A percentile compares a stretch with the other conserved stretches of the same genome.
These are phyloP conservation scores for Beauveria asiatica DNA, from an alignment of 2,329 filamentous ascomycete genomes.

Conservation along the genomic window DNA sequence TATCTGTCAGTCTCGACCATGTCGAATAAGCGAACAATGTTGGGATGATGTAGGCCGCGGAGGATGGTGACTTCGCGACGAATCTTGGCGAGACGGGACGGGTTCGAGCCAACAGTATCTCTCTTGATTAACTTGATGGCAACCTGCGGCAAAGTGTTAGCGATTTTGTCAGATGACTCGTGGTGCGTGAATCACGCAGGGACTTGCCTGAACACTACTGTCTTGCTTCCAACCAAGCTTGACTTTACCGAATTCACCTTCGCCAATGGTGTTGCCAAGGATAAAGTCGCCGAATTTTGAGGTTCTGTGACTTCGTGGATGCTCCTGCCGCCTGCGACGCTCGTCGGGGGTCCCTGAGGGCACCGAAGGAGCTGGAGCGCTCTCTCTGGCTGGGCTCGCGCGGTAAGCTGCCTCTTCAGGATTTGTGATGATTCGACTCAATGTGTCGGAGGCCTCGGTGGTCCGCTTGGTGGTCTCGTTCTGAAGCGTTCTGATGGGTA, in stretches of 20 bases:
- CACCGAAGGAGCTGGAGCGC: slow-evolving; percentile 36
- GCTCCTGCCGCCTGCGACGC: slow-evolving; percentile 52
- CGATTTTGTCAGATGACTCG: slow-evolving; percentile 12
- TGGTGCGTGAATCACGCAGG: not conserved
- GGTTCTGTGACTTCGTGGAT: slow-evolving; percentile 46
- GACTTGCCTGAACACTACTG: slow-evolving; percentile 67
- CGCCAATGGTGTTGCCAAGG: slow-evolving; percentile 88
- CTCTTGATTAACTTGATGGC: slow-evolving; percentile 96
- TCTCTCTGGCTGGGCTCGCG: slow-evolving; percentile 27
- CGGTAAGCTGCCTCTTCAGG: slow-evolving; percentile 24
- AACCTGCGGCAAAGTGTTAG: slow-evolving; percentile 46
- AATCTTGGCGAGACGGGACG: slow-evolving; percentile 87
- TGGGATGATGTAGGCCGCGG: slow-evolving; percentile 79
- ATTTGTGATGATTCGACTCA: slow-evolving; percentile 58
- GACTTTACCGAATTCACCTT: slow-evolving; percentile 98
- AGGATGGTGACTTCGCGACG: slow-evolving; percentile 94
- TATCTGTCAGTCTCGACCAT: slow-evolving; percentile 97
- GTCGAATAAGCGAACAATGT: slow-evolving; percentile 93
- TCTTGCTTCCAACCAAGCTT: slow-evolving; percentile 98
- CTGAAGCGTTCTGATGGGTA: slow-evolving; percentile 38
- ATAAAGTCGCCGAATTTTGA: slow-evolving; percentile 94
- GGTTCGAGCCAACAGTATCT: slow-evolving; percentile 81
- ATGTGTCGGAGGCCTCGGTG: slow-evolving; percentile 69
- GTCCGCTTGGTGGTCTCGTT: slow-evolving; percentile 44
- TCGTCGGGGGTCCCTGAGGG: slow-evolving; percentile 37